Conservation (phyloP, 257 asterid genomes). For the Ehretia macrophylla region DNA sequence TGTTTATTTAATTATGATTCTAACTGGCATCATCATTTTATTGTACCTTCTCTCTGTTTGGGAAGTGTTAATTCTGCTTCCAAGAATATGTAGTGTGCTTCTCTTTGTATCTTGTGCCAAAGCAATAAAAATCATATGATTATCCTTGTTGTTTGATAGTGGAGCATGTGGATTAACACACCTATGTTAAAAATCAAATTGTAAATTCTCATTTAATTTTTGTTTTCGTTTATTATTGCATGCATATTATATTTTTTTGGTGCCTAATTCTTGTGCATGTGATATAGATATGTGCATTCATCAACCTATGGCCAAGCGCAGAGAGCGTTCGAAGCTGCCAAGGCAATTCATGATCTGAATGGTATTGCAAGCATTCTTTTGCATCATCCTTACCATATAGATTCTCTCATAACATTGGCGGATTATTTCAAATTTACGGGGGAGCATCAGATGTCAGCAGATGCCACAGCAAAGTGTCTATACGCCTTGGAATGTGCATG, state of each 20-base stretch:
- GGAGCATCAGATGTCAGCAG: constrained; percentile 90
- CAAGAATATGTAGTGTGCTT: no score
- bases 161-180: not conserved
- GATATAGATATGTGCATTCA: constrained; percentile 58
- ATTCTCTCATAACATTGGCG: constrained; percentile 76
- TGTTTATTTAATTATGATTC: no score
- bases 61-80: no score
- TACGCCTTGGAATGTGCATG: constrained; percentile 91
- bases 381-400: constrained; percentile 86
- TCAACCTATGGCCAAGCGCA: constrained; percentile 80
- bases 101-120: no score
- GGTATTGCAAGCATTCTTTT: constrained; percentile 67
- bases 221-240: not conserved
- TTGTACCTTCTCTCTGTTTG: no score
- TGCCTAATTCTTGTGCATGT: constrained; percentile 17
- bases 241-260: not conserved
- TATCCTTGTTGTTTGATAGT: no score
- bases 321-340: constrained; percentile 85
- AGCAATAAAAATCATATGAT: no score
- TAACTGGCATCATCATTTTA: no score
- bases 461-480: constrained; percentile 73
- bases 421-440: constrained; percentile 89
- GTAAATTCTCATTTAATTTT: not conserved
- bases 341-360: constrained; percentile 80
- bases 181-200: not conserved